phyloP scores from a whole-genome alignment of 2,329 filamentous ascomycete genomes.

The Neopestalotiopsis clavispora region DNA sequence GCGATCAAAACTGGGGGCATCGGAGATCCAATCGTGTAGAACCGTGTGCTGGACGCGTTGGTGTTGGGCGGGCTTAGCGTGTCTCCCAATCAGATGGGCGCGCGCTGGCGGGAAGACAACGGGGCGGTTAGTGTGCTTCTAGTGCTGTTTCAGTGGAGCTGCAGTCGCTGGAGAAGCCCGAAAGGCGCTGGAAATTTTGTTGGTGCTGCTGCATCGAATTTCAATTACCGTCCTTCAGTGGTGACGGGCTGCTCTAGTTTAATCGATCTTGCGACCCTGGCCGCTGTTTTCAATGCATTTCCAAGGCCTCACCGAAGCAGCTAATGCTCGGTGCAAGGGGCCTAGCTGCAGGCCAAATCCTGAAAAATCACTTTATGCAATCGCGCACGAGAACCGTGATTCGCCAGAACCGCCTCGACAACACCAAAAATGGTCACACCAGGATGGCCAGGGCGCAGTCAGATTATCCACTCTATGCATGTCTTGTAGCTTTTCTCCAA shows the following conservation, averaged over 20 bases:
- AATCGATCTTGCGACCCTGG: neutral
- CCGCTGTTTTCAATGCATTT: neutral
- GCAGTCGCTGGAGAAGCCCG: neutral
- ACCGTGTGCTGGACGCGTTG: slow-evolving; percentile 37
- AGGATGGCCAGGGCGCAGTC: slow-evolving; percentile 19
- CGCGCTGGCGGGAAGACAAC: slow-evolving; percentile 18
- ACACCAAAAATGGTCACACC: slow-evolving; percentile 24
- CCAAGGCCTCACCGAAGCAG: slow-evolving; percentile 1
- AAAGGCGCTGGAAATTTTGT: neutral
- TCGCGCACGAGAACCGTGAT: slow-evolving; percentile 23
- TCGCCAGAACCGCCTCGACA: slow-evolving; percentile 22
- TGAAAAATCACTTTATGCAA: slow-evolving; percentile 29
- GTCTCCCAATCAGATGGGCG: slow-evolving; percentile 25
- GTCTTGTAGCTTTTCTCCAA: slow-evolving; percentile 28
- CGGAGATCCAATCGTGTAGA: slow-evolving; percentile 9
- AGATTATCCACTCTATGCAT: slow-evolving; percentile 13
- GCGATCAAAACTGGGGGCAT: slow-evolving; percentile 7
- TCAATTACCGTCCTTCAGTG: slow-evolving; percentile 9
- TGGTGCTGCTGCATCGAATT: neutral
- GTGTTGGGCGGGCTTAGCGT: slow-evolving; percentile 32
- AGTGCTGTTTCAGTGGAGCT: slow-evolving; percentile 10
- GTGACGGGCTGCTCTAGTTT: neutral
- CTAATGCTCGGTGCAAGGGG: slow-evolving; percentile 22
- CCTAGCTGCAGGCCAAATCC: slow-evolving; percentile 23
- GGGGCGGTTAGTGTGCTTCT: neutral